Conservation (phyloP, 495 filamentous ascomycete genomes). For the Penicillium malachiteum region DNA sequence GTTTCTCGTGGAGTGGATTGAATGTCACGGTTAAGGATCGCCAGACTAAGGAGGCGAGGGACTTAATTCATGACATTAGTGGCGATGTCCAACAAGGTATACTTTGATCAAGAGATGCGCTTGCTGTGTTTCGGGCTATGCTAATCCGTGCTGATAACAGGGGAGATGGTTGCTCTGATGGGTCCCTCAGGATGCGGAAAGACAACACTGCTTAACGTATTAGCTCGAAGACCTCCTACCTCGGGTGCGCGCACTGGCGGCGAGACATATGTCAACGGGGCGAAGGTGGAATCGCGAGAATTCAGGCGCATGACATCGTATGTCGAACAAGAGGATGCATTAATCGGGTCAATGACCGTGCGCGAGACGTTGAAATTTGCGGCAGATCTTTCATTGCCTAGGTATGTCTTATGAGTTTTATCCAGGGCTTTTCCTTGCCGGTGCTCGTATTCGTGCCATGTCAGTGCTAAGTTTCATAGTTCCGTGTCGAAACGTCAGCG, state of each 20-base stretch:
- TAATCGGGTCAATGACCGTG: conserved; percentile 76
- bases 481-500: conserved; percentile 47
- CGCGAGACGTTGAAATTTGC: conserved; percentile 75
- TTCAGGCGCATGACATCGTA: conserved; percentile 60
- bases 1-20: conserved; percentile 60
- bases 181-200: conserved; percentile 76
- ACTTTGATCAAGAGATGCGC: neutral
- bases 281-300: conserved; percentile 22
- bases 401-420: conserved; percentile 29
- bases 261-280: conserved; percentile 58
- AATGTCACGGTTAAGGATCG: conserved; percentile 69
- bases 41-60: conserved; percentile 54
- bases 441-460: neutral
- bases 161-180: conserved; percentile 74
- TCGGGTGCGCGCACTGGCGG: conserved; percentile 48
- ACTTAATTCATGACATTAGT: conserved; percentile 37
- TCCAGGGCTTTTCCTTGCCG: neutral
- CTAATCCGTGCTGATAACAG: conserved; percentile 30
- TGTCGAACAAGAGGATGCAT: conserved; percentile 82
- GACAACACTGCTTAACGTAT: conserved; percentile 72
- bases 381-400: conserved; percentile 55
- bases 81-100: conserved; percentile 34
- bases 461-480: conserved; percentile 18
- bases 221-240: conserved; percentile 58
- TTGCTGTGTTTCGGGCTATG: neutral